These are phyloP conservation scores for Exophiala mesophila DNA, from an alignment of 2,329 filamentous ascomycete species.

Conservation along the genomic window DNA sequence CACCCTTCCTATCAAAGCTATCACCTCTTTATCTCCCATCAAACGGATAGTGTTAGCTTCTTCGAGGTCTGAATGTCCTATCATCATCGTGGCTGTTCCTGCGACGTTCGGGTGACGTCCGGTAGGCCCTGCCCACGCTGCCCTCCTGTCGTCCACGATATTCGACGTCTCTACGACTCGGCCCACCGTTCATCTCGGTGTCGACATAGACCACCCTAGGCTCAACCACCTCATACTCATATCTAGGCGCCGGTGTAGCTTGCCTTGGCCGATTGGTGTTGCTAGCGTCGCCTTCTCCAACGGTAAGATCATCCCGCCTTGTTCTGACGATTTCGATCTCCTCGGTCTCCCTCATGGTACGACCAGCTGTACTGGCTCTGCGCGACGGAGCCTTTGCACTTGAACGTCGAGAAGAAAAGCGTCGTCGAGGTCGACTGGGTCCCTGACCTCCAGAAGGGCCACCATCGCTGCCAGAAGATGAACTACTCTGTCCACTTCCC, in stretches of 20 bases:
- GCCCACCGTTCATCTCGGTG: conserved; percentile 5
- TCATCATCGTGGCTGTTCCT: no score
- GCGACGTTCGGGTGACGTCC: no score
- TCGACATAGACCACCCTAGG: conserved; percentile 21
- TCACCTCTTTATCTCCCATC: no score
- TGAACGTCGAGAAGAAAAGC: conserved; percentile 10
- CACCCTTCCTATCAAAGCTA: no score
- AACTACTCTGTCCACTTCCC: conserved; percentile 11
- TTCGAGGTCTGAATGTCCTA: no score
- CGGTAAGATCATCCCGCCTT: neutral
- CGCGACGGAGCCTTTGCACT: conserved; percentile 13
- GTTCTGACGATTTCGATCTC: conserved; percentile 6
- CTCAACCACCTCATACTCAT: conserved; percentile 21
- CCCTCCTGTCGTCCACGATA: no score
- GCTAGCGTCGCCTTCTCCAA: conserved; percentile 4
- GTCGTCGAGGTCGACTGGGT: no score
- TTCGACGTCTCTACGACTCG: conserved; percentile 3
- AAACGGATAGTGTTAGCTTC: no score
- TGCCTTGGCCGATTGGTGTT: conserved; percentile 7
- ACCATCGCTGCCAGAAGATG: conserved; percentile 6
- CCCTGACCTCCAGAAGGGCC: conserved; percentile 7
- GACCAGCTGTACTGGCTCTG: conserved; percentile 6
- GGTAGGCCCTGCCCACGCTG: no score
- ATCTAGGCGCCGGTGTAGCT: conserved; percentile 9
- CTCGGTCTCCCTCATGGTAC: conserved; percentile 8